These are phyloP conservation scores for Rhizopogon roseolus DNA, from an alignment of 768 basidiomycete genomes.

Conservation along the genomic window DNA sequence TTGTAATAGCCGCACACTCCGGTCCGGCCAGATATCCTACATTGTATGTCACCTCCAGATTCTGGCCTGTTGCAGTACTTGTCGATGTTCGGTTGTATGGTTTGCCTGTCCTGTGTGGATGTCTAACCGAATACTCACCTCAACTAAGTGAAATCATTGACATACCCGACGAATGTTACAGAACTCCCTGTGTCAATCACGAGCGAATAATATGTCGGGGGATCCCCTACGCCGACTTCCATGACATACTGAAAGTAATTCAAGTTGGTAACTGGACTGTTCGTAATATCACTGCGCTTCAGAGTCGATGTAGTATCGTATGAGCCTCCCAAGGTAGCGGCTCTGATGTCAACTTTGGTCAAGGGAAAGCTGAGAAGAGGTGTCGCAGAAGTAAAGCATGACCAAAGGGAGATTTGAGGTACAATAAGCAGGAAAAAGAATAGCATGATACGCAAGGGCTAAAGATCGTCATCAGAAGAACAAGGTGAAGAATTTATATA, in stretches of 20 bases:
- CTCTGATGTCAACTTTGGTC: neutral
- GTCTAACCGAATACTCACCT: neutral
- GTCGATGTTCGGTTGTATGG: conserved; percentile 7
- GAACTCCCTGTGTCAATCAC: conserved; percentile 19
- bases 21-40: conserved; percentile 20
- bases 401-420: neutral
- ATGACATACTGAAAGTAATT: conserved; percentile 3
- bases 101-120: neutral
- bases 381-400: neutral
- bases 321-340: neutral
- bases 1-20: conserved; percentile 17
- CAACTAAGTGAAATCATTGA: neutral
- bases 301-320: neutral
- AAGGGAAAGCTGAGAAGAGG: neutral
- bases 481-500: no score
- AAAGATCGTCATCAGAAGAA: neutral
- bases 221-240: conserved; percentile 10
- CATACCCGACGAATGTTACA: conserved; percentile 17
- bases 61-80: conserved; percentile 9
- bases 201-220: conserved; percentile 13
- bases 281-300: neutral
- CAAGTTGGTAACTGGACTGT: neutral
- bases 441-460: neutral
- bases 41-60: neutral
- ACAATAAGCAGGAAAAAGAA: neutral